Conservation (phyloP, 805 yeast genomes). For the Ogataea nonfermentans region DNA sequence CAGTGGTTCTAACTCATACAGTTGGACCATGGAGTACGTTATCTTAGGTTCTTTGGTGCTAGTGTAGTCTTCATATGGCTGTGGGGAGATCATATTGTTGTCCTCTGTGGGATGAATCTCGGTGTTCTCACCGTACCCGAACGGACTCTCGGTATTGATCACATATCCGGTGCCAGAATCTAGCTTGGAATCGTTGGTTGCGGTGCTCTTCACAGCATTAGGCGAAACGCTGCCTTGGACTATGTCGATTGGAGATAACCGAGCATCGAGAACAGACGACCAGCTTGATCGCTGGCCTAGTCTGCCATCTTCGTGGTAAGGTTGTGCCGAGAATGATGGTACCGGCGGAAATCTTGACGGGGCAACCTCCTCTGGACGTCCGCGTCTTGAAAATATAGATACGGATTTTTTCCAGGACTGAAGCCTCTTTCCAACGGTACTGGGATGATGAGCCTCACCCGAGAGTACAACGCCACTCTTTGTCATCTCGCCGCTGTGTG, state of each 20-base stretch:
- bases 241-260: conserved; percentile 22
- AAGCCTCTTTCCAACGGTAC: background rate
- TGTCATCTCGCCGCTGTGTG: background rate
- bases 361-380: too few species aligned
- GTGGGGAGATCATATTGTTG: background rate
- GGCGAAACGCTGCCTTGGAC: conserved; percentile 19
- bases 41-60: conserved; percentile 1
- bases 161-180: conserved; percentile 1
- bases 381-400: background rate
- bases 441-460: background rate
- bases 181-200: background rate
- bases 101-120: background rate
- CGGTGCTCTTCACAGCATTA: conserved; percentile 2
- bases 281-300: conserved; percentile 4
- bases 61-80: background rate
- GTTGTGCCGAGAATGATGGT: background rate
- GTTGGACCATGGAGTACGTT: conserved; percentile 17
- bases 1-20: conserved; percentile 20
- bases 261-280: conserved; percentile 15
- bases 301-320: too few species aligned
- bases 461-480: background rate
- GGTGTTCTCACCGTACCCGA: conserved; percentile 1
- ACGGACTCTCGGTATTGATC: conserved; percentile 1
- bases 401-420: conserved; percentile 4
- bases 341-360: too few species aligned